Evolutionary conservation across 345 rosid genomes (phyloP).

Genomic region (Linum lewisii): DNA sequence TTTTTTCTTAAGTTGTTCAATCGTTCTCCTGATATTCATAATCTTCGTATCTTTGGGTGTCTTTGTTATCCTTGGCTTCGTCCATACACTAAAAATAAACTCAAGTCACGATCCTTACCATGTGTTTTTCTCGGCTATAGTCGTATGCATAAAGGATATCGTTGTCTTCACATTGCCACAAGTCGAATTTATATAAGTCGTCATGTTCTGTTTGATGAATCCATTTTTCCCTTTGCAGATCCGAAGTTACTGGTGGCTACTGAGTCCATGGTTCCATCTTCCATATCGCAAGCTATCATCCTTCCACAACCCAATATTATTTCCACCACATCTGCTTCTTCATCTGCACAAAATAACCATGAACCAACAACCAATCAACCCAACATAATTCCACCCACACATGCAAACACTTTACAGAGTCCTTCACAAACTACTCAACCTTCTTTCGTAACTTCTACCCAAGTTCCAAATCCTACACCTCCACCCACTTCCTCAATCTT

Average conservation of each 20-base stretch:
- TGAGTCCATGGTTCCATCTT: not conserved
- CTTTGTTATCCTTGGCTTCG: not conserved
- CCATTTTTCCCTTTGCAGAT: not conserved
- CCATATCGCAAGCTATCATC: too few species aligned
- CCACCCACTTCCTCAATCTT: constrained; percentile 4
- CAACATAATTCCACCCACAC: too few species aligned
- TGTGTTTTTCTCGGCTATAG: not conserved
- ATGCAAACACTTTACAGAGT: too few species aligned
- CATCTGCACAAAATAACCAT: too few species aligned
- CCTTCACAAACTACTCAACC: constrained; percentile 5
- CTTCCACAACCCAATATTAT: not conserved
- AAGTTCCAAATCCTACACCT: constrained; percentile 9
- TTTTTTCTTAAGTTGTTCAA: not conserved
- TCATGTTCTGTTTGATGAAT: constrained; percentile 14
- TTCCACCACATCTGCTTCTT: constrained; percentile 12
- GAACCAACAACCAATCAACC: too few species aligned
- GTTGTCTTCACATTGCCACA: not conserved
- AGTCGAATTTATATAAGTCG: not conserved
- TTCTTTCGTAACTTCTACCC: constrained; percentile 9
- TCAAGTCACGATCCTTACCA: not conserved
- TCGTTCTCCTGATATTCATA: not conserved
- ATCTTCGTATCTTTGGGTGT: not conserved
- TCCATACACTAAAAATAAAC: not conserved
- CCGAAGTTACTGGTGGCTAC: not conserved
- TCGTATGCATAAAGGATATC: not conserved